Evolutionary conservation across 305 asterid genomes (phyloP).

Genomic region (Rubia tinctorum): DNA sequence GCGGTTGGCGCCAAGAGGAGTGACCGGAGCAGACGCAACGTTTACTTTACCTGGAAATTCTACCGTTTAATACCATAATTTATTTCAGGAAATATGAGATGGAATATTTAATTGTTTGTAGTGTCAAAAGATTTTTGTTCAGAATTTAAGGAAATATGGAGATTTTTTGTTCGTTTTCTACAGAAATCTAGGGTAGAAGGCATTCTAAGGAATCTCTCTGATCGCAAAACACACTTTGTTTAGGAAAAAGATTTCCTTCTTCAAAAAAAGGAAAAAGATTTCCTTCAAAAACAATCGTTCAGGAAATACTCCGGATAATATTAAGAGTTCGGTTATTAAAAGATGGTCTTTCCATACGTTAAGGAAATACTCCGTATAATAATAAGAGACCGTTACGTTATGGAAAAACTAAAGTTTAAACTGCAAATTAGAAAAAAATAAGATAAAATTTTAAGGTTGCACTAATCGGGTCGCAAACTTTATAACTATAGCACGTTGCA

Average conservation of each 20-base stretch:
- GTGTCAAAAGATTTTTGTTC: background rate
- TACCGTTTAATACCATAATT: background rate
- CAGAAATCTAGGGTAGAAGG: background rate
- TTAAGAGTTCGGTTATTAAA: no score
- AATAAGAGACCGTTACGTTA: no score
- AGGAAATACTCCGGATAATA: no score
- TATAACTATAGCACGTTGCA: no score
- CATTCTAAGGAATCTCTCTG: background rate
- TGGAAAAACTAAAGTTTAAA: no score
- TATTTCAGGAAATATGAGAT: background rate
- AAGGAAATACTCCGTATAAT: no score
- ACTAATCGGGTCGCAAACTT: no score
- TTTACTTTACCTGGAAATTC: background rate
- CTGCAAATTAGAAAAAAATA: no score
- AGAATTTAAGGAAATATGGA: background rate
- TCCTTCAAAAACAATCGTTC: no score
- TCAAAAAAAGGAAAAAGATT: no score
- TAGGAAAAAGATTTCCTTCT: background rate
- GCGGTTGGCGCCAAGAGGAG: slow-evolving; percentile 6
- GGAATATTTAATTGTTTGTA: background rate
- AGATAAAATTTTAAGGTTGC: no score
- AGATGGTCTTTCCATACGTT: no score
- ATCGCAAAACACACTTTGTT: background rate
- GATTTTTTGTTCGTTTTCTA: background rate
- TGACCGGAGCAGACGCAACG: background rate